Evolutionary conservation across 345 rosid genomes (phyloP), one percentile per base, ranked within the genome.

Genomic region (Acer campestre): DNA sequence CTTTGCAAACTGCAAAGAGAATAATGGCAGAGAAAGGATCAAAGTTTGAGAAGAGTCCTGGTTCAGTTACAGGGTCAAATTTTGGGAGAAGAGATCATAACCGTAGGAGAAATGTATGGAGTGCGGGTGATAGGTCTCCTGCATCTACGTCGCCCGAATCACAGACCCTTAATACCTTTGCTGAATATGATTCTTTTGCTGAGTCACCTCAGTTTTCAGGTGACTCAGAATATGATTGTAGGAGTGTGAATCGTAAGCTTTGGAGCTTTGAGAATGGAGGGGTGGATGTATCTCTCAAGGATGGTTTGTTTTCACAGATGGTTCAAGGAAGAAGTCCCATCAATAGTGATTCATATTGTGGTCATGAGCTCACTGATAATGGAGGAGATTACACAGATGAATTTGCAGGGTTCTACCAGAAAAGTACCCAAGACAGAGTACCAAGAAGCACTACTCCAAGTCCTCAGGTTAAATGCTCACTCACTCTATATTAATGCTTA

Each of bases 121-220:
- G 78, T 70, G 64, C 67, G 18, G 78, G 79, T 46, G 82, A 74
- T 79, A 80, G 67, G 67, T 88, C 98, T 81, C 71, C 86, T 20
- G 83, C 84, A 72, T 83, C 92, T 67, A 77, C 84, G 67, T 91
- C 98, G 56, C 95, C 98, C 4, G 98, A 96, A 81, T 96, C 98
- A 10, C 98, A 82, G 80, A 89, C 94, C 1, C 79, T 92, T 73
- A 91, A 85, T 75, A 89, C 91, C 18, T 88, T 83, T 80, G 68
- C 82, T 29, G 88, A 81, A 74, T 87, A 89, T 68, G 94, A 90
- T 75, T 86, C 90, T 62, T 84, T 84, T 62, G 51, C 80, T 13
- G 95, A 83, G 81, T 88, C 90, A 71, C 97, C 99, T 66, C 91
- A 78, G 71, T 82, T 71, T 18, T 85, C 94, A 38, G 61, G 48